Evolutionary conservation across 805 yeast genomes (phyloP).

Genomic region (Spathaspora hagerdaliae): DNA sequence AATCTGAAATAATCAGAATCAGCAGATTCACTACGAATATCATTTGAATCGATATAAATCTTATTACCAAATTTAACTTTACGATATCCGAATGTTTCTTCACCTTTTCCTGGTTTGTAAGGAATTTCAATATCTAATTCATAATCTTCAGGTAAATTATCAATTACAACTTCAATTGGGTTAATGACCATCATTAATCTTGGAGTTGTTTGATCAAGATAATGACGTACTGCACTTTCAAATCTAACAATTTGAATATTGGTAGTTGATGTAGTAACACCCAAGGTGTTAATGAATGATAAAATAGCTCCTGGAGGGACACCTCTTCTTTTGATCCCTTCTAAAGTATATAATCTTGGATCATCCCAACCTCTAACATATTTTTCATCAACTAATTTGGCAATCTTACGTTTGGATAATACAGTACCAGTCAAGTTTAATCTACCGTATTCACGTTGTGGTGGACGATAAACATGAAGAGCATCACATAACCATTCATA

Average conservation of each 20-base stretch:
- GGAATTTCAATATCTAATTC: slow-evolving; percentile 74
- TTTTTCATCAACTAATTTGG: slow-evolving; percentile 77
- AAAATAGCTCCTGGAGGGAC: slow-evolving; percentile 98
- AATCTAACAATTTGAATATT: slow-evolving; percentile 88
- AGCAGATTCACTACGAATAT: slow-evolving; percentile 62
- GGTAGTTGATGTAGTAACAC: slow-evolving; percentile 92
- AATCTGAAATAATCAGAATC: slow-evolving; percentile 88
- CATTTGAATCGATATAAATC: slow-evolving; percentile 83
- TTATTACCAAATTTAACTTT: slow-evolving; percentile 70
- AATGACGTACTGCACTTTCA: slow-evolving; percentile 83
- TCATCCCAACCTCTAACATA: slow-evolving; percentile 97
- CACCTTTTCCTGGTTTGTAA: slow-evolving; percentile 75
- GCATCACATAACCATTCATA: slow-evolving; percentile 99
- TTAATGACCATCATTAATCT: slow-evolving; percentile 89
- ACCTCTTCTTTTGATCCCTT: slow-evolving; percentile 94
- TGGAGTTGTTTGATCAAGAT: slow-evolving; percentile 87
- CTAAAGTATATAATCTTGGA: slow-evolving; percentile 93
- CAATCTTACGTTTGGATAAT: slow-evolving; percentile 92
- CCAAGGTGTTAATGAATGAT: slow-evolving; percentile 88
- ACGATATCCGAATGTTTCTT: slow-evolving; percentile 53
- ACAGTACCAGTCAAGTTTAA: slow-evolving; percentile 92
- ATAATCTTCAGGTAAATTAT: slow-evolving; percentile 72
- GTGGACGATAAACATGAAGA: slow-evolving; percentile 92
- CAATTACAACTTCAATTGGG: slow-evolving; percentile 80
- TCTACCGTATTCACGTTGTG: slow-evolving; percentile 98